These are phyloP conservation scores for Turritis glabra DNA, from an alignment of 345 rosid genomes.

Conservation along the genomic window DNA sequence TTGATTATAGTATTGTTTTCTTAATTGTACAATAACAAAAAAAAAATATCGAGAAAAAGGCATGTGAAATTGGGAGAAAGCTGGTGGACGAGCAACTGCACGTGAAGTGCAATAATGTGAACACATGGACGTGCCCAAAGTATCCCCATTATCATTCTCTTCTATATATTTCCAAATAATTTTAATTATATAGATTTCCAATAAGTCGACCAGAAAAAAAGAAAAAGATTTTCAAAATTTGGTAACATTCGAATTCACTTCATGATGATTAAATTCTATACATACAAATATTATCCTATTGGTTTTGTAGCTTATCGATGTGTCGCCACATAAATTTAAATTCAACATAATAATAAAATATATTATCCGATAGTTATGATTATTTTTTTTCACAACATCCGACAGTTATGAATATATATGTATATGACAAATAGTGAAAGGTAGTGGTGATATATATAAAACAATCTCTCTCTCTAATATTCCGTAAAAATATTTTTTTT, in stretches of 20 bases:
- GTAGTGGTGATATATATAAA: background rate
- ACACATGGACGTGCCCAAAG: slow-evolving; percentile 43
- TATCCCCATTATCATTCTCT: slow-evolving; percentile 36
- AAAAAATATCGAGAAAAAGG: slow-evolving; percentile 15
- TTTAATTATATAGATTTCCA: background rate
- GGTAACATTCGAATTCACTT: background rate
- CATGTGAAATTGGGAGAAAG: slow-evolving; percentile 39
- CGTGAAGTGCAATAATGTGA: slow-evolving; percentile 42
- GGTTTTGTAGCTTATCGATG: background rate
- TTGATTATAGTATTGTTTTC: slow-evolving; percentile 2
- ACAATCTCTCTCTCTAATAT: background rate
- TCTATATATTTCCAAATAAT: slow-evolving; percentile 5
- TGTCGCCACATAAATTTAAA: background rate
- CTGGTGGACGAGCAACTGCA: slow-evolving; percentile 45
- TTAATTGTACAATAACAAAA: background rate
- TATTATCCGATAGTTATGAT: background rate
- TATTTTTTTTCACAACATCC: too few relatives aligned
- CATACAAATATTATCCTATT: background rate
- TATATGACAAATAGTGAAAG: background rate
- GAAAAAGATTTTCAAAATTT: background rate
- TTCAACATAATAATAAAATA: background rate
- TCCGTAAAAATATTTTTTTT: background rate
- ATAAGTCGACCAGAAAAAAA: background rate
- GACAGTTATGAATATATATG: too few relatives aligned
- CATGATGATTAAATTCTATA: background rate